Evolutionary conservation across 805 yeast genomes (phyloP), one percentile per base, ranked within the genome.

Genomic region (Sugiyamaella qingdaonensis): DNA sequence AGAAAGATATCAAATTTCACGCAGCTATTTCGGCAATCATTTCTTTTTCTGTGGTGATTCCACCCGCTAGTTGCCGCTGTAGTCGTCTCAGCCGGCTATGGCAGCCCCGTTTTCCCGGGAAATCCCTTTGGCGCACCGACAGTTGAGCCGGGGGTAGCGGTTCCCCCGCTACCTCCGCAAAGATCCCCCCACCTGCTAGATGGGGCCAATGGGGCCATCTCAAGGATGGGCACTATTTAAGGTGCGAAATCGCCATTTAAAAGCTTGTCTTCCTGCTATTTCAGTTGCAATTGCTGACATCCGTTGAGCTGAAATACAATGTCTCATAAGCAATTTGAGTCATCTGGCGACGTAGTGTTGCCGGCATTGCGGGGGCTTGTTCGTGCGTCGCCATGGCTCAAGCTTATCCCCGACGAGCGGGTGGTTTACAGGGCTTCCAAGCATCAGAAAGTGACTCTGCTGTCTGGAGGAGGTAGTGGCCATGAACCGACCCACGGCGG

Each of bases 401-500:
- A 71, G 29, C 67, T 81, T 37, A 77, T 84, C 47, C 81, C 81
- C 35, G 62, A 75, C 5, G 87, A 84, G 63, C 2, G 37, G 32
- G 56, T 52, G 3, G 55, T 57, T 7, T 50, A 18, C 45, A 42
- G 57, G 54, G 56, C 55, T 10, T 8, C 36, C 8, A 11, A 27
- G 13, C 33, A 29, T 8, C 42, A 37, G 10, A 70, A 51, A 62
- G 86, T 90, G 43, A 79, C 88, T 4, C 64, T 91, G 48, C 72
- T 91, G 27, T 83, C 96, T 33, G 97, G 97, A 55, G 98, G 98
- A 52, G 97, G 97, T 27, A 82, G 91, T 11, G 98, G 98, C 46
- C 98, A 91, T 65, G 98, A 91, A 69, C 97, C 97, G 24, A 76
- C 90, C 2, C 97, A 92, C 64, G 91, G 88, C 8, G 97, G 96